phyloP scores from a whole-genome alignment of 441 rosid genomes.

The Cnidoscolus chayamansa region DNA sequence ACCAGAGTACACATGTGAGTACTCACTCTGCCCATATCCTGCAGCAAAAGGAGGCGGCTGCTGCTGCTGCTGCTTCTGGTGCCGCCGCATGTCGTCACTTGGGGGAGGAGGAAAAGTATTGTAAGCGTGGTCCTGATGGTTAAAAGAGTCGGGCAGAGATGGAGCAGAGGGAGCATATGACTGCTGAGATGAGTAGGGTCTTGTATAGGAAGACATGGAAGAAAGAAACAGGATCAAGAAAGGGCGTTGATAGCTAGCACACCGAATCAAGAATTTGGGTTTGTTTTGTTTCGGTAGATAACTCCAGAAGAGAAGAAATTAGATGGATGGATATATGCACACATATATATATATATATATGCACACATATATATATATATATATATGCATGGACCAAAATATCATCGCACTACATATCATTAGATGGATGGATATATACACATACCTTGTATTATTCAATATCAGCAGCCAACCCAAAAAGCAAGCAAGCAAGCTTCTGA shows the following conservation, averaged over 20 bases:
- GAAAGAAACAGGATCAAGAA: background rate
- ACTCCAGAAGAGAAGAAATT: too few relatives aligned
- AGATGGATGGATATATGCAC: too few relatives aligned
- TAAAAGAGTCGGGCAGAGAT: conserved; percentile 33
- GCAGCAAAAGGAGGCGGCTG: background rate
- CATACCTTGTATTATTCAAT: background rate
- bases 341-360: too few relatives aligned
- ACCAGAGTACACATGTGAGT: conserved; percentile 18
- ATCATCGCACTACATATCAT: too few relatives aligned
- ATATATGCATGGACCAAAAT: too few relatives aligned
- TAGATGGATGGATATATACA: background rate
- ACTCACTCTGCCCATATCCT: conserved; percentile 15
- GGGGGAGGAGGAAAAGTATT: conserved; percentile 17
- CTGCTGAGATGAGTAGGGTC: conserved; percentile 24
- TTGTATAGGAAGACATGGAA: conserved; percentile 28
- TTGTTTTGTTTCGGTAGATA: background rate
- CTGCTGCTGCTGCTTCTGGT: conserved; percentile 18
- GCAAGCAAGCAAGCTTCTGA: background rate
- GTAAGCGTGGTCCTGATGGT: conserved; percentile 15
- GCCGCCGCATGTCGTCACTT: conserved; percentile 23
- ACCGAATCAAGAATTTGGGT: background rate
- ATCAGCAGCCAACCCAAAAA: background rate
- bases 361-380: too few relatives aligned
- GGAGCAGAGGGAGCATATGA: conserved; percentile 50
- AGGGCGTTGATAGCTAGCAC: background rate